Percentiles rank a stretch among this genome's conserved stretches.
Conservation (phyloP, 129 eudicot species). For the Flaveria linearis region DNA sequence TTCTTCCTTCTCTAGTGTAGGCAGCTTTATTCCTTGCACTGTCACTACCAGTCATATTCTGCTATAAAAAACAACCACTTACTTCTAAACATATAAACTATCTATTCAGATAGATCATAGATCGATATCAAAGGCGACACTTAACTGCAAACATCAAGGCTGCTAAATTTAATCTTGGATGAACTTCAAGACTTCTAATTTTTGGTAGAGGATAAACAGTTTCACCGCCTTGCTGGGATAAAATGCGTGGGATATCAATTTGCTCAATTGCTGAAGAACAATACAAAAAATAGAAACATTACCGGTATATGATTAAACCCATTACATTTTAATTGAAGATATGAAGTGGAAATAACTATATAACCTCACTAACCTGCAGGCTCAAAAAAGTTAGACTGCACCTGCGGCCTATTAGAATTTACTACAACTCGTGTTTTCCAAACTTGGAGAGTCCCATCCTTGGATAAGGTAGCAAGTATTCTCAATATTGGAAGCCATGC, state of each 20-base stretch:
- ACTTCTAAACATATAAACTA: slow-evolving; percentile 16
- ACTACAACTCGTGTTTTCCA: slow-evolving; percentile 79
- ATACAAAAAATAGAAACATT: not conserved
- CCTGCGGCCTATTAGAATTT: slow-evolving; percentile 77
- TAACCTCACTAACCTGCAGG: slow-evolving; percentile 74
- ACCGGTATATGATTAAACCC: not conserved
- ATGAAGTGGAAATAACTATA: slow-evolving; percentile 8
- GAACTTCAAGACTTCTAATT: slow-evolving; percentile 83
- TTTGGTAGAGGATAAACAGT: slow-evolving; percentile 94
- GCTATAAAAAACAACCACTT: slow-evolving; percentile 35
- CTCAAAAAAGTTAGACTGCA: slow-evolving; percentile 94
- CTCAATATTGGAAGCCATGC: slow-evolving; percentile 86
- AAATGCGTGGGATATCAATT: slow-evolving; percentile 82
- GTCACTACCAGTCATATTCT: slow-evolving; percentile 84
- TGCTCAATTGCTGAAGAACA: slow-evolving; percentile 74
- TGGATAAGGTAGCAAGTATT: slow-evolving; percentile 81
- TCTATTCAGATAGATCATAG: slow-evolving; percentile 15
- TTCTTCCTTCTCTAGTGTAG: slow-evolving; percentile 91
- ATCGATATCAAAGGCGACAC: slow-evolving; percentile 32
- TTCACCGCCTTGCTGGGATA: slow-evolving; percentile 99
- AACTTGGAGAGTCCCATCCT: slow-evolving; percentile 94
- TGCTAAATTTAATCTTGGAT: slow-evolving; percentile 81
- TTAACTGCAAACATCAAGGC: slow-evolving; percentile 86
- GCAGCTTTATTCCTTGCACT: slow-evolving; percentile 80
- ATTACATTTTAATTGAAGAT: slow-evolving; percentile 1